phyloP scores from a whole-genome alignment of 441 rosid species.

The Euphorbia corollata region DNA sequence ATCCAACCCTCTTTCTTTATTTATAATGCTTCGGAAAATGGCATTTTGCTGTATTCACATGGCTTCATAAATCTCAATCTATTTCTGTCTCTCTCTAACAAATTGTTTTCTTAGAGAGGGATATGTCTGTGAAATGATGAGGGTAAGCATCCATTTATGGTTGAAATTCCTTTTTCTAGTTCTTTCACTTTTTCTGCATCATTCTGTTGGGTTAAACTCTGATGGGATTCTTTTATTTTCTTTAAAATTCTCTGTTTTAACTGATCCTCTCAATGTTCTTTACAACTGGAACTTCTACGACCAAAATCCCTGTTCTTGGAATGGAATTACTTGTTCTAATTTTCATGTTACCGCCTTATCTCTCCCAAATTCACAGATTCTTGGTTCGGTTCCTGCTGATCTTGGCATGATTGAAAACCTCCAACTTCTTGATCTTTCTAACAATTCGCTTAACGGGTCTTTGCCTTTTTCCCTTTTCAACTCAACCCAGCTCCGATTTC shows the following conservation, averaged over 20 bases:
- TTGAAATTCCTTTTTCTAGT: conserved; percentile 21
- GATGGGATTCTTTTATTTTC: conserved; percentile 72
- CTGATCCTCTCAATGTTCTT: conserved; percentile 50
- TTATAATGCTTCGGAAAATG: too few species aligned
- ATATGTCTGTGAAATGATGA: conserved; percentile 41
- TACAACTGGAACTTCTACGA: conserved; percentile 49
- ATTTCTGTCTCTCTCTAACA: conserved; percentile 11
- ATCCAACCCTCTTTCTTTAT: too few species aligned
- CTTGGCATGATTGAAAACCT: conserved; percentile 50
- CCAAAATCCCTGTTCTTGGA: conserved; percentile 75
- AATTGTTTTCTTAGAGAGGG: conserved; percentile 18
- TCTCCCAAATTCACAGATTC: conserved; percentile 55
- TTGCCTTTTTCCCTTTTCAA: conserved; percentile 51
- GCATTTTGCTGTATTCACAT: conserved; percentile 26
- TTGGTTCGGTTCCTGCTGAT: conserved; percentile 63
- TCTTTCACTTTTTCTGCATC: conserved; percentile 22
- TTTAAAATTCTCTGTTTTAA: conserved; percentile 50
- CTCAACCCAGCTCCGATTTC: conserved; percentile 42
- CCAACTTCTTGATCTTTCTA: conserved; percentile 61
- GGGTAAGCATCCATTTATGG: conserved; percentile 32
- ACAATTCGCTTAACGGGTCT: conserved; percentile 69
- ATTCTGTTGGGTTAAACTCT: conserved; percentile 34
- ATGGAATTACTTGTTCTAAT: conserved; percentile 44
- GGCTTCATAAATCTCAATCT: conserved; percentile 36
- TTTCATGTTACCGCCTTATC: conserved; percentile 47